A percentile compares a stretch with the other conserved stretches of the same genome.
These are phyloP conservation scores for Circinella minor DNA, from an alignment of 371 early-diverging fungal genomes.

Conservation along the genomic window DNA sequence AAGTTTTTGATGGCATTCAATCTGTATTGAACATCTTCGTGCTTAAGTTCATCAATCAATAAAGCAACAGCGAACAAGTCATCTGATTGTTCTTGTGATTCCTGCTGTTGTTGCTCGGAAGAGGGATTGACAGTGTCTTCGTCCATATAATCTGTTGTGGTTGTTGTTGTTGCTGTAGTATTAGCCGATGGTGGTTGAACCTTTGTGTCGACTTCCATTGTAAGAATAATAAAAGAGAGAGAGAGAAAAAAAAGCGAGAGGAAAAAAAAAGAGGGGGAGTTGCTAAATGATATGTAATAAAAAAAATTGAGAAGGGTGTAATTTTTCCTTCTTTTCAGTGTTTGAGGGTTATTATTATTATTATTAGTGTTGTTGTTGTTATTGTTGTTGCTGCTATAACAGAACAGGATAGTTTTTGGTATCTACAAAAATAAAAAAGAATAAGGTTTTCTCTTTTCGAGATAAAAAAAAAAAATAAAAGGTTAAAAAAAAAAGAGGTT, in stretches of 20 bases:
- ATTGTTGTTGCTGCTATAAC: too few relatives aligned
- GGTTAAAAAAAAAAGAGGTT: too few relatives aligned
- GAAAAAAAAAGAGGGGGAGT: background rate
- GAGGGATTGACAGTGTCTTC: constrained; percentile 45
- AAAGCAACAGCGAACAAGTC: constrained; percentile 83
- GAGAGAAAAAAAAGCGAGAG: background rate
- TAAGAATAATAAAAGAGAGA: background rate
- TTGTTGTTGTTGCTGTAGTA: constrained; percentile 34
- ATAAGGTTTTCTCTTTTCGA: too few relatives aligned
- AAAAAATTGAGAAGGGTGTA: too few relatives aligned
- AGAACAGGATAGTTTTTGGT: too few relatives aligned
- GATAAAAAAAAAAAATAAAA: too few relatives aligned
- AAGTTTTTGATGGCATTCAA: constrained; percentile 92
- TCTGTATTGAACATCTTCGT: constrained; percentile 92
- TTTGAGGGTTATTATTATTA: too few relatives aligned
- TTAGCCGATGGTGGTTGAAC: constrained; percentile 15
- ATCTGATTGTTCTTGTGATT: constrained; percentile 25
- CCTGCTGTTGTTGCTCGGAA: constrained; percentile 13
- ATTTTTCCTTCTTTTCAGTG: too few relatives aligned
- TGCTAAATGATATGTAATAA: too few relatives aligned
- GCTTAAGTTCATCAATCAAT: constrained; percentile 96
- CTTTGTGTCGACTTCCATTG: constrained; percentile 46
- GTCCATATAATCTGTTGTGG: constrained; percentile 55
- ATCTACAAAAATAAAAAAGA: too few relatives aligned
- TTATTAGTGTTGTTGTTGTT: too few relatives aligned